Conservation (phyloP, 2,329 filamentous ascomycete species). For the Periconia sp. region DNA sequence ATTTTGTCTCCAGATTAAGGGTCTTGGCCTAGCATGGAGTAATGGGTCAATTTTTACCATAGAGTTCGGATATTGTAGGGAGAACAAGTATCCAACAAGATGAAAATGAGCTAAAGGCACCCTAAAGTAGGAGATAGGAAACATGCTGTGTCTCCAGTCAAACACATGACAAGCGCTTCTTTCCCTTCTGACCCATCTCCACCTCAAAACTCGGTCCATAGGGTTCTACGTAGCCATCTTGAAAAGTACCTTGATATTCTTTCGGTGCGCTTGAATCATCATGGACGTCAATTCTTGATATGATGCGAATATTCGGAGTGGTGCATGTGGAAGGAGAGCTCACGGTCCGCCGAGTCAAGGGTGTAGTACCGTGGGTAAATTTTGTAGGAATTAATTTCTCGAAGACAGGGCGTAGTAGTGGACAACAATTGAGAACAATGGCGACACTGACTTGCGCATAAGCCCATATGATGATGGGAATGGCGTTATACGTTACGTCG, state of each 20-base stretch:
- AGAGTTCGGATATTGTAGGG: too few species aligned
- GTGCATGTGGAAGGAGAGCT: background rate
- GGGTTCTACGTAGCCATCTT: constrained; percentile 15
- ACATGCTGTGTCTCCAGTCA: too few species aligned
- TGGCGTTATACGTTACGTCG: constrained; percentile 24
- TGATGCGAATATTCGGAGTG: constrained; percentile 20
- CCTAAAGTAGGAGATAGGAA: too few species aligned
- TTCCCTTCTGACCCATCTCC: constrained; percentile 1
- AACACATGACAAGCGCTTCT: background rate
- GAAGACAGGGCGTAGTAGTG: constrained; percentile 30
- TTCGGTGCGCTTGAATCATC: constrained; percentile 1
- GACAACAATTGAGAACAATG: constrained; percentile 31
- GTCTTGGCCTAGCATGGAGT: too few species aligned
- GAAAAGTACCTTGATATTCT: background rate
- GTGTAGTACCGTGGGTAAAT: constrained; percentile 13
- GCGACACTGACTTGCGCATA: constrained; percentile 28
- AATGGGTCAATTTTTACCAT: too few species aligned
- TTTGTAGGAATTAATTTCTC: constrained; percentile 20
- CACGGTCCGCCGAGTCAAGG: background rate
- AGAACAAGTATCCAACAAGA: too few species aligned
- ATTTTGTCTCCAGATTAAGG: too few species aligned
- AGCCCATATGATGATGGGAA: constrained; percentile 23
- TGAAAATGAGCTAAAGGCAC: too few species aligned
- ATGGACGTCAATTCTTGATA: constrained; percentile 25
- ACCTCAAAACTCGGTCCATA: constrained; percentile 25